A percentile compares a stretch with the other conserved stretches of the same genome.
These are phyloP conservation scores for Pezicula neosporulosa DNA, from an alignment of 2,329 filamentous ascomycete genomes.

Conservation along the genomic window DNA sequence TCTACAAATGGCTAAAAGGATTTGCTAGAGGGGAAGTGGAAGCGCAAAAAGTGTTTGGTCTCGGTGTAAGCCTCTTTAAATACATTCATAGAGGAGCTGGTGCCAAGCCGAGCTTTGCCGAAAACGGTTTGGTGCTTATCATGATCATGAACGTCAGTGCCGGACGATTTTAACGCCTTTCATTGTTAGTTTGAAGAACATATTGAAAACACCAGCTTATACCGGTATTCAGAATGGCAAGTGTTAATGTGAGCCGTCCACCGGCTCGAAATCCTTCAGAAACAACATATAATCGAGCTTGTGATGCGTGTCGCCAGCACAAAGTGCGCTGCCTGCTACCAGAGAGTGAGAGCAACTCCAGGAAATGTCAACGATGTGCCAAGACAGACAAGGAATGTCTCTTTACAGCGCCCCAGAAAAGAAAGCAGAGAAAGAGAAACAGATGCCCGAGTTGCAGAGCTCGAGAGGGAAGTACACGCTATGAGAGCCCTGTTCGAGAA, in stretches of 20 bases:
- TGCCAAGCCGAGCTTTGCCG: too few species aligned
- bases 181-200: too few species aligned
- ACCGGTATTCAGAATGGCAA: not conserved
- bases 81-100: too few species aligned
- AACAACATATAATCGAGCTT: conserved; percentile 27
- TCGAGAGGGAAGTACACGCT: conserved; percentile 34
- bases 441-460: conserved; percentile 36
- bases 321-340: conserved; percentile 34
- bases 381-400: conserved; percentile 31
- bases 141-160: too few species aligned
- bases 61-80: too few species aligned
- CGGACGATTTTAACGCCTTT: too few species aligned
- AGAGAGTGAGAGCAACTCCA: conserved; percentile 14
- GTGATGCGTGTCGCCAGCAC: conserved; percentile 33
- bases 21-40: too few species aligned
- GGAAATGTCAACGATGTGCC: conserved; percentile 30
- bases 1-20: too few species aligned
- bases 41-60: too few species aligned
- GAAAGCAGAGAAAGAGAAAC: conserved; percentile 35
- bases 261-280: conserved; percentile 3
- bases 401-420: conserved; percentile 31
- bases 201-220: too few species aligned
- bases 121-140: too few species aligned
- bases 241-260: too few species aligned
- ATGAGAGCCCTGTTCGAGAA: conserved; percentile 31